Conservation (phyloP, 2,329 filamentous ascomycete species). For the Chaetomium olivaceum region DNA sequence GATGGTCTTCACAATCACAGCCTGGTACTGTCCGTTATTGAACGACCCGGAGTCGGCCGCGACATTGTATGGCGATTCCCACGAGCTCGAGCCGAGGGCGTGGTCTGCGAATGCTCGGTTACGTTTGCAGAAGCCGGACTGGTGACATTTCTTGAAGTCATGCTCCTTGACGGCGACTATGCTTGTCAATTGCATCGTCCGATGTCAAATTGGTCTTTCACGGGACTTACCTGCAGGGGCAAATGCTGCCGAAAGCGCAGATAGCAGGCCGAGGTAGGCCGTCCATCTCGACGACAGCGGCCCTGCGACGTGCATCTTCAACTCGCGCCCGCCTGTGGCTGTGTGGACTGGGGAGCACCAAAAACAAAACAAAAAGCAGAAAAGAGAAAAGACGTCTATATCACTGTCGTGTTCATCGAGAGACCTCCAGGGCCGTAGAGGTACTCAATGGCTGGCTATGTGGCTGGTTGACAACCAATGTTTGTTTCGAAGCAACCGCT, state of each 20-base stretch:
- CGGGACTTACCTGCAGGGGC: constrained; percentile 60
- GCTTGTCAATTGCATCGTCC: constrained; percentile 1
- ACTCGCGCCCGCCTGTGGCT: constrained; percentile 15
- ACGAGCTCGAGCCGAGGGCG: constrained; percentile 65
- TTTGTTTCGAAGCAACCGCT: not conserved
- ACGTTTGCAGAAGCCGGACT: constrained; percentile 95
- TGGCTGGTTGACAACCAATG: not conserved
- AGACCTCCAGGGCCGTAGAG: constrained; percentile 23
- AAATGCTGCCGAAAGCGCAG: constrained; percentile 60
- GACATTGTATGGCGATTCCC: constrained; percentile 80
- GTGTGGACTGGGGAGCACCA: constrained; percentile 6
- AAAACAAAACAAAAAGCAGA: constrained; percentile 1
- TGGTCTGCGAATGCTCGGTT: constrained; percentile 88
- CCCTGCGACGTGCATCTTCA: constrained; percentile 52
- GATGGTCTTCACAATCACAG: constrained; percentile 78
- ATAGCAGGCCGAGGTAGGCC: constrained; percentile 60
- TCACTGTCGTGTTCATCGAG: constrained; percentile 20
- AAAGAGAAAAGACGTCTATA: constrained; percentile 12
- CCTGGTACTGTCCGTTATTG: constrained; percentile 77
- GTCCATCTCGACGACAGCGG: constrained; percentile 64
- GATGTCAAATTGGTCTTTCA: not conserved
- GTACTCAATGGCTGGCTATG: constrained; percentile 17
- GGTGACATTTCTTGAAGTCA: constrained; percentile 94
- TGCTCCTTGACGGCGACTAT: constrained; percentile 86
- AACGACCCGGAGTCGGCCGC: constrained; percentile 71